phyloP scores from a whole-genome alignment of 805 yeast genomes.

The Candida tibetensis region DNA sequence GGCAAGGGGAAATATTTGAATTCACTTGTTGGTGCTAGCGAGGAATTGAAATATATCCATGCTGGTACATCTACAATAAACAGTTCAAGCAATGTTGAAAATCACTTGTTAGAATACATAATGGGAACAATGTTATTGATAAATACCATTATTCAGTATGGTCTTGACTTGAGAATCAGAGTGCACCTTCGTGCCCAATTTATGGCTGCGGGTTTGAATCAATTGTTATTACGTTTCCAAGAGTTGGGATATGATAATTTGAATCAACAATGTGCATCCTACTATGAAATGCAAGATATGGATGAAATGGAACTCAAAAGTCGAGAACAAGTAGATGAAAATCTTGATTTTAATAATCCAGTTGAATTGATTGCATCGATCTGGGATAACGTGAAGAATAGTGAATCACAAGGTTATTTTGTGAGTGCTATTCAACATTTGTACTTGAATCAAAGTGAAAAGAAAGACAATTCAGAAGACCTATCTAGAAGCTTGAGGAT shows the following conservation, averaged over 20 bases:
- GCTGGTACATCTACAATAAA: constrained; percentile 16
- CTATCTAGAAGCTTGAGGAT: constrained; percentile 55
- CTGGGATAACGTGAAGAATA: constrained; percentile 55
- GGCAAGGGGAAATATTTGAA: constrained; percentile 86
- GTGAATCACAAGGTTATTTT: constrained; percentile 58
- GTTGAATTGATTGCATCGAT: constrained; percentile 61
- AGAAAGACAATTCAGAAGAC: constrained; percentile 41
- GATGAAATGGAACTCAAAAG: constrained; percentile 49
- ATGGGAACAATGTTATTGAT: constrained; percentile 68
- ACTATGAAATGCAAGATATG: constrained; percentile 51
- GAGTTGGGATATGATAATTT: constrained; percentile 56
- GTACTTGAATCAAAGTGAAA: constrained; percentile 53
- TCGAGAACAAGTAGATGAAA: constrained; percentile 32
- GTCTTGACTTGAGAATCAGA: constrained; percentile 45
- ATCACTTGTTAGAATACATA: constrained; percentile 66
- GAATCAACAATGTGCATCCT: constrained; percentile 63
- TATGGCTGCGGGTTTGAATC: constrained; percentile 22
- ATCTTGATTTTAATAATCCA: constrained; percentile 67
- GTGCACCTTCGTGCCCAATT: constrained; percentile 54
- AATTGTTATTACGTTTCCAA: constrained; percentile 16
- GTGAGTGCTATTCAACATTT: constrained; percentile 66
- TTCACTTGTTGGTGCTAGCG: constrained; percentile 88
- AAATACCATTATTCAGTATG: constrained; percentile 56
- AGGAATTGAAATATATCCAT: constrained; percentile 57
- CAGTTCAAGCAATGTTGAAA: constrained; percentile 54